Evolutionary conservation across 2,329 filamentous ascomycete genomes (phyloP).

Genomic region (Fusarium phyllophilum): DNA sequence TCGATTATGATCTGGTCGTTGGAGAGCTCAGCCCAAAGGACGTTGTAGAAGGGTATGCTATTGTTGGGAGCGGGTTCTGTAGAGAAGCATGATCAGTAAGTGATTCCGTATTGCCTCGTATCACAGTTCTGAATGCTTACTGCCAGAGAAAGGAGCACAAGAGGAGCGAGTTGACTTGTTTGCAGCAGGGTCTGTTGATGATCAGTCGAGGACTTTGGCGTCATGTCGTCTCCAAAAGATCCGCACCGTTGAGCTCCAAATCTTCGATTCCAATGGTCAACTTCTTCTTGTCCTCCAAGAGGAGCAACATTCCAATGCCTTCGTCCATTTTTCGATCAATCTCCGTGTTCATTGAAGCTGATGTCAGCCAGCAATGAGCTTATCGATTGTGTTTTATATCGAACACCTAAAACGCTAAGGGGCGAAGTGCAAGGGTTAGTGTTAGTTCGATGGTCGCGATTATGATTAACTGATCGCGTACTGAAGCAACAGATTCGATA

Average conservation of each 20-base stretch:
- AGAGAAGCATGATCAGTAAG: constrained; percentile 5
- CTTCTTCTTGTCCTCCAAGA: constrained; percentile 46
- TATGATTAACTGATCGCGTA: neutral
- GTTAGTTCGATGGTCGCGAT: neutral
- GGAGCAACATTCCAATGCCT: constrained; percentile 43
- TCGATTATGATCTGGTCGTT: constrained; percentile 73
- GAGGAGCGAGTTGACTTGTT: constrained; percentile 37
- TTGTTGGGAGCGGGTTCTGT: constrained; percentile 42
- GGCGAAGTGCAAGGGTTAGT: neutral
- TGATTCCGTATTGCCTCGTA: neutral
- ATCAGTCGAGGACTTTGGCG: constrained; percentile 22
- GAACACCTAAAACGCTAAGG: neutral
- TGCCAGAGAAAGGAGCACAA: constrained; percentile 32
- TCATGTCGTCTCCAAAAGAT: constrained; percentile 13
- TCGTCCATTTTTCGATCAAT: constrained; percentile 35
- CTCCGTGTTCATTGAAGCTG: constrained; percentile 10
- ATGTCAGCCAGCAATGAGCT: neutral
- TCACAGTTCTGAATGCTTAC: constrained; percentile 20
- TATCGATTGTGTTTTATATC: neutral
- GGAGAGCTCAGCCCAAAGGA: constrained; percentile 81
- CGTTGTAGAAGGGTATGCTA: constrained; percentile 79
- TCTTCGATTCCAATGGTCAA: constrained; percentile 47
- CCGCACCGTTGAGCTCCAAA: constrained; percentile 50
- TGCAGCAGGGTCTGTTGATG: constrained; percentile 35
- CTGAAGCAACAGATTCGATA: neutral